Percentiles rank a stretch among this genome's conserved stretches.
These are phyloP conservation scores for Osmozyma mogii DNA, from an alignment of 805 yeast species.

Conservation along the genomic window DNA sequence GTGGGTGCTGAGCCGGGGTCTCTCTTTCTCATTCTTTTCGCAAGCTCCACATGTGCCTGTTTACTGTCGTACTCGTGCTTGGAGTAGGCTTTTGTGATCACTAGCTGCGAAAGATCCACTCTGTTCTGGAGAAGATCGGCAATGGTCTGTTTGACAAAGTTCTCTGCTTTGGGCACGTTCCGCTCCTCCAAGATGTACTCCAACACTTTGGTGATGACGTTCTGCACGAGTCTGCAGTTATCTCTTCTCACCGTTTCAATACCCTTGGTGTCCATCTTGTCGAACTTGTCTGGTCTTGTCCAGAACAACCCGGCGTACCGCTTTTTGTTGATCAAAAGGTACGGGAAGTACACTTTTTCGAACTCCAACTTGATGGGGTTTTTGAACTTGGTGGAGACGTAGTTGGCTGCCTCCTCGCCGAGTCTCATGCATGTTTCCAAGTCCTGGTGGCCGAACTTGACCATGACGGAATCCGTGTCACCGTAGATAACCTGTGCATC, in stretches of 20 bases:
- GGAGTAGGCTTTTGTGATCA: slow-evolving; percentile 87
- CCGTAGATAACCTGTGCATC: slow-evolving; percentile 94
- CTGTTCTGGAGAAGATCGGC: slow-evolving; percentile 86
- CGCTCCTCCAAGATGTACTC: slow-evolving; percentile 80
- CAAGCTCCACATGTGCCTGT: slow-evolving; percentile 95
- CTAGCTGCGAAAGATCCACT: slow-evolving; percentile 86
- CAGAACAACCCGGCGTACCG: slow-evolving; percentile 96
- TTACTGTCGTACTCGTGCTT: slow-evolving; percentile 89
- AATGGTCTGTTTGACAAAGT: slow-evolving; percentile 78
- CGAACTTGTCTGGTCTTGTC: slow-evolving; percentile 88
- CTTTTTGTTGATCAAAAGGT: slow-evolving; percentile 86
- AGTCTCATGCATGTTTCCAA: slow-evolving; percentile 77
- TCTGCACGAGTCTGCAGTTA: slow-evolving; percentile 89
- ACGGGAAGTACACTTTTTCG: slow-evolving; percentile 95
- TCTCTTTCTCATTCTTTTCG: slow-evolving; percentile 92
- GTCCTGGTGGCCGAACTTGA: slow-evolving; percentile 82
- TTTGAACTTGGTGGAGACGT: slow-evolving; percentile 69
- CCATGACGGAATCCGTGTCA: slow-evolving; percentile 99
- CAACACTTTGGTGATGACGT: slow-evolving; percentile 86
- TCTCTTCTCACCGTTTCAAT: slow-evolving; percentile 98
- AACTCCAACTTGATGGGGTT: slow-evolving; percentile 92
- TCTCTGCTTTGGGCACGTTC: slow-evolving; percentile 77
- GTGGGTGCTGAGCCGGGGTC: slow-evolving; percentile 97
- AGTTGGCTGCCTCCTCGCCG: slow-evolving; percentile 92
- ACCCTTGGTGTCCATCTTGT: slow-evolving; percentile 97